Evolutionary conservation across 768 basidiomycete species (phyloP).

Genomic region (Tricholoma bakamatsutake): DNA sequence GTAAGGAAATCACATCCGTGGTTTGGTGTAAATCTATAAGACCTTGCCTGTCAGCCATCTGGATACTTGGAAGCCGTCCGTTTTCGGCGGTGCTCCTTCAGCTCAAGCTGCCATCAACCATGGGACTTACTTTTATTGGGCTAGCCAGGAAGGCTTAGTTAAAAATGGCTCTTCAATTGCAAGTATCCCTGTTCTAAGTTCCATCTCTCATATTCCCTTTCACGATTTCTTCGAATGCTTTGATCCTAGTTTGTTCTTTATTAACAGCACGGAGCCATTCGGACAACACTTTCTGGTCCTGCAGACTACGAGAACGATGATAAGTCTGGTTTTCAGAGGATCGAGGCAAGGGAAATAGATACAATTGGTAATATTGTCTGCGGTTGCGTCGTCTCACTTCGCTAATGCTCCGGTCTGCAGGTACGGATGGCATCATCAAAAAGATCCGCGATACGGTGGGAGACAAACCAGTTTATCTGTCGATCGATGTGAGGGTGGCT

Average conservation of each 20-base stretch:
- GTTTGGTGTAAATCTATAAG: neutral
- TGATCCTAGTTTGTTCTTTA: constrained; percentile 69
- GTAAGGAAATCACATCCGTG: constrained; percentile 10
- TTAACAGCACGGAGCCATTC: constrained; percentile 77
- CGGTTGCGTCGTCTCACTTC: neutral
- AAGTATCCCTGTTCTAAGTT: constrained; percentile 46
- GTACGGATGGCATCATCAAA: constrained; percentile 70
- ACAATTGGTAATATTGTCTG: constrained; percentile 46
- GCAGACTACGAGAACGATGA: constrained; percentile 78
- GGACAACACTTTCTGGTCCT: constrained; percentile 74
- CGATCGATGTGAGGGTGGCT: constrained; percentile 53
- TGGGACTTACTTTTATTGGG: constrained; percentile 90
- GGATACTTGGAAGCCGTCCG: constrained; percentile 75
- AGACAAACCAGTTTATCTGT: constrained; percentile 67
- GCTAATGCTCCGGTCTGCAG: constrained; percentile 24
- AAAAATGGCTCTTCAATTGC: constrained; percentile 75
- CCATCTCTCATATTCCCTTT: constrained; percentile 13
- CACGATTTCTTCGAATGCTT: constrained; percentile 27
- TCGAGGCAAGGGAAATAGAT: constrained; percentile 83
- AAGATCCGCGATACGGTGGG: constrained; percentile 79
- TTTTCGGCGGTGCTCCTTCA: constrained; percentile 71
- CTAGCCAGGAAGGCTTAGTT: constrained; percentile 76
- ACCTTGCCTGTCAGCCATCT: constrained; percentile 43
- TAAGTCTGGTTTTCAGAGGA: constrained; percentile 71
- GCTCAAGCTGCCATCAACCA: constrained; percentile 75